Percentiles rank a stretch among this genome's conserved stretches.
These are phyloP conservation scores for Kokia cookei DNA, from an alignment of 441 rosid species.

Conservation along the genomic window DNA sequence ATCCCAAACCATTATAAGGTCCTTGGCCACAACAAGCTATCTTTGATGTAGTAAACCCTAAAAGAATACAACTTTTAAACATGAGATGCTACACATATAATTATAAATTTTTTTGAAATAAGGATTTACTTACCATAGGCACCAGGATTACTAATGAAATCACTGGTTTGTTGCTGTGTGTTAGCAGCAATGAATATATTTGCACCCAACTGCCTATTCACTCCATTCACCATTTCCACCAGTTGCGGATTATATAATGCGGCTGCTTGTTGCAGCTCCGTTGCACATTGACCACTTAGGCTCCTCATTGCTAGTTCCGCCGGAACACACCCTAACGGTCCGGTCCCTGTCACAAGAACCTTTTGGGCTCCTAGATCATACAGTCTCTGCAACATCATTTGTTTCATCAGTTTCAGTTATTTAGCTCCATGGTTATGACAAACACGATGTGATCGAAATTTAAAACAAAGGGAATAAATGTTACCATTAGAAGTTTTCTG, in stretches of 20 bases:
- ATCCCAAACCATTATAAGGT: conserved; percentile 42
- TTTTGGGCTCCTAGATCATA: conserved; percentile 38
- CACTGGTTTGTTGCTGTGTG: conserved; percentile 4
- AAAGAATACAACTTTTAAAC: background rate
- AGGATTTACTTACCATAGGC: conserved; percentile 19
- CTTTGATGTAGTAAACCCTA: conserved; percentile 32
- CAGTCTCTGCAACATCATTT: conserved; percentile 20
- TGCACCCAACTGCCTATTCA: conserved; percentile 32
- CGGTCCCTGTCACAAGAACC: conserved; percentile 46
- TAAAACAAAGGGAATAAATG: background rate
- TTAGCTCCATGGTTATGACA: no score
- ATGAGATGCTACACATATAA: no score
- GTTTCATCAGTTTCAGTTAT: no score
- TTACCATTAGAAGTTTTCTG: conserved; percentile 46
- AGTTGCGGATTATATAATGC: conserved; percentile 44
- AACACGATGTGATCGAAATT: background rate
- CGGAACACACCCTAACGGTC: conserved; percentile 46
- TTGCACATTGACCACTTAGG: conserved; percentile 34
- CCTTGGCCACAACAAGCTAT: conserved; percentile 52
- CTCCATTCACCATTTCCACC: conserved; percentile 26
- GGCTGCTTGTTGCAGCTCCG: conserved; percentile 48
- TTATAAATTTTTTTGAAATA: no score
- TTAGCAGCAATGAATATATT: conserved; percentile 37
- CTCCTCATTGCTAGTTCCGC: conserved; percentile 31
- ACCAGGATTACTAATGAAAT: conserved; percentile 23